Evolutionary conservation across 2,329 filamentous ascomycete genomes (phyloP), one percentile per base, ranked within the genome.

Genomic region (Cryphonectria carpinicola): DNA sequence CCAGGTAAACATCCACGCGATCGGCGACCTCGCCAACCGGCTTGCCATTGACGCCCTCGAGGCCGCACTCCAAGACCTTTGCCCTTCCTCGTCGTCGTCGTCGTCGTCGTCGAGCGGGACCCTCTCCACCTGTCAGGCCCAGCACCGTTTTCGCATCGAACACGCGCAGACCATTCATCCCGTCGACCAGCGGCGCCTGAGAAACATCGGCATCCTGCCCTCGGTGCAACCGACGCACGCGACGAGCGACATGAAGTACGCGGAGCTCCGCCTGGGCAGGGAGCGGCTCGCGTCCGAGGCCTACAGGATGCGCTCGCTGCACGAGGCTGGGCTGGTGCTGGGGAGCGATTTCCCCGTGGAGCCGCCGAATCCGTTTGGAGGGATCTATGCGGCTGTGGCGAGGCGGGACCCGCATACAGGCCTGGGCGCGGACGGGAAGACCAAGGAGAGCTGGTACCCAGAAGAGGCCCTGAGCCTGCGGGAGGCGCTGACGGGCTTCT

Each of bases 341-440:
- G 91, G 91, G 2, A 91, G 89, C 65, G 91, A 93, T 75, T 93
- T 93, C 74, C 91, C 91, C 52, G 90, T 93, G 10, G 90, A 93
- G 77, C 90, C 90, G 2, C 86, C 90, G 0, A 86, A 88, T 74
- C 88, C 90, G 1, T 90, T 92, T 73, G 86, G 90, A 69, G 91
- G 90, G 25, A 88, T 93, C 54, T 93, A 91, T 74, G 90, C 90
- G 4, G 91, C 91, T 3, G 84, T 91, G 1, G 85, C 89, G 17
- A 83, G 91, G 69, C 85, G 85, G 58, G 89, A 82, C 71, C 90
- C 90, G 1, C 82, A 82, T 62, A 89, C 88, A 0, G 87, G 86
- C 0, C 81, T 80, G 1, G 85, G 86, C 25, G 78, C 83, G 8
- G 80, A 83, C 46, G 85, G 84, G n/a, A 60, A 67, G 35, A 81